phyloP scores from a whole-genome alignment of 1,284 basidiomycete species.

The Exsudoporus floridanus region DNA sequence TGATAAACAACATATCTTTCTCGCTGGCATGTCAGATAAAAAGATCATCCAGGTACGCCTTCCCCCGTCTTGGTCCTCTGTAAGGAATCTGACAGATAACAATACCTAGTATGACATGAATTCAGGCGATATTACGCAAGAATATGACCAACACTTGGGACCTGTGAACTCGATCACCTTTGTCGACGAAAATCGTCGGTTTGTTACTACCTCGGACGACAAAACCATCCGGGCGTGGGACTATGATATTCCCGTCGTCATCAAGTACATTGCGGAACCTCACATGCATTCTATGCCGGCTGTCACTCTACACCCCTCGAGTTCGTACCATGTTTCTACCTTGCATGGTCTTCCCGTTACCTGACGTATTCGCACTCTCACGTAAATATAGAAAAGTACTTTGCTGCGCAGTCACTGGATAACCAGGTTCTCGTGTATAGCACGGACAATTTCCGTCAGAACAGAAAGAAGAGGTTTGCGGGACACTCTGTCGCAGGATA shows the following conservation, averaged over 20 bases:
- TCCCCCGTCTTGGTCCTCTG: not conserved
- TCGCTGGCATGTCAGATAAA: constrained; percentile 99
- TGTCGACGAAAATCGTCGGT: constrained; percentile 94
- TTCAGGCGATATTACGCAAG: constrained; percentile 91
- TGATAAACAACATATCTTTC: constrained; percentile 94
- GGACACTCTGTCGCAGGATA: constrained; percentile 97
- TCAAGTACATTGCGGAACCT: constrained; percentile 99
- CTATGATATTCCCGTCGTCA: constrained; percentile 97
- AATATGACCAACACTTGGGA: constrained; percentile 98
- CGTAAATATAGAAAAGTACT: constrained; percentile 77
- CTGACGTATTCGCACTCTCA: not conserved
- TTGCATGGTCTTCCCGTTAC: not conserved
- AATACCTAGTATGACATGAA: constrained; percentile 84
- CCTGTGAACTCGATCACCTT: constrained; percentile 99
- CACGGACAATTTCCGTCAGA: constrained; percentile 96
- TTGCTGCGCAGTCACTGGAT: constrained; percentile 96
- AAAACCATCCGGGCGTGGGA: constrained; percentile 99
- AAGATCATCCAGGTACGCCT: constrained; percentile 89
- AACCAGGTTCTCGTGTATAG: constrained; percentile 98
- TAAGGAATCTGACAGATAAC: constrained; percentile 7
- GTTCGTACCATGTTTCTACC: constrained; percentile 50
- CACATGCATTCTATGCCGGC: constrained; percentile 99
- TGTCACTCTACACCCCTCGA: constrained; percentile 90
- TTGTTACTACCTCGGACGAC: constrained; percentile 98
- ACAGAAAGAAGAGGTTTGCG: constrained; percentile 96